Percentiles rank a stretch among this genome's conserved stretches.
phyloP scores from a whole-genome alignment of 768 basidiomycete species.

The Leccinellum rugosiceps region DNA sequence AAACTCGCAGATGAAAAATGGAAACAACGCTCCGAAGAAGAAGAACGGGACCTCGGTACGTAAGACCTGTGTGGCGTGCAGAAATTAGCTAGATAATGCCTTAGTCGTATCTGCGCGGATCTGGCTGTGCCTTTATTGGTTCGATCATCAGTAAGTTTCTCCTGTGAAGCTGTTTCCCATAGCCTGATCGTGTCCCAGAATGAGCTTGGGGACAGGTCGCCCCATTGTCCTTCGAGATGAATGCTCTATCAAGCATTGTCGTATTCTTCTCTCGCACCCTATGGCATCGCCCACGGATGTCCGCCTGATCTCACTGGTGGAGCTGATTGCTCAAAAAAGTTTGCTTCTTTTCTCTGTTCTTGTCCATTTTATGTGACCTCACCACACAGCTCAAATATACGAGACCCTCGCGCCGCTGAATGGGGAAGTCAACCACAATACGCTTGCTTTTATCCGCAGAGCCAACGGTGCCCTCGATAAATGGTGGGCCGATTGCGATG shows the following conservation, averaged over 20 bases:
- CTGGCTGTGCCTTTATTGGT: slow-evolving; percentile 95
- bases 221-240: slow-evolving; percentile 90
- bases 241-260: slow-evolving; percentile 79
- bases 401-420: slow-evolving; percentile 85
- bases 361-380: slow-evolving; percentile 1
- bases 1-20: slow-evolving; percentile 74
- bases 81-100: slow-evolving; percentile 2
- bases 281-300: slow-evolving; percentile 91
- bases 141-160: slow-evolving; percentile 82
- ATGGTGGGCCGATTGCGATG: slow-evolving; percentile 90
- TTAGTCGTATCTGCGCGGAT: slow-evolving; percentile 88
- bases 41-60: slow-evolving; percentile 83
- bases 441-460: slow-evolving; percentile 82
- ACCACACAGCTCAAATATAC: slow-evolving; percentile 77
- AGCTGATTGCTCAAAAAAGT: slow-evolving; percentile 92
- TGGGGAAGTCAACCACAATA: slow-evolving; percentile 82
- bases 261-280: slow-evolving; percentile 75
- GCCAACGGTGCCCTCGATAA: slow-evolving; percentile 84
- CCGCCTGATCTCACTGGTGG: slow-evolving; percentile 81
- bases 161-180: not conserved
- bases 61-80: slow-evolving; percentile 1
- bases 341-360: slow-evolving; percentile 20
- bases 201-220: slow-evolving; percentile 89
- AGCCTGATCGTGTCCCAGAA: slow-evolving; percentile 43
- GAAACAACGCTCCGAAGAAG: slow-evolving; percentile 70